Base-by-base conservation (phyloP, 2,329 filamentous ascomycete species). In the Botrytis medusae region DNA sequence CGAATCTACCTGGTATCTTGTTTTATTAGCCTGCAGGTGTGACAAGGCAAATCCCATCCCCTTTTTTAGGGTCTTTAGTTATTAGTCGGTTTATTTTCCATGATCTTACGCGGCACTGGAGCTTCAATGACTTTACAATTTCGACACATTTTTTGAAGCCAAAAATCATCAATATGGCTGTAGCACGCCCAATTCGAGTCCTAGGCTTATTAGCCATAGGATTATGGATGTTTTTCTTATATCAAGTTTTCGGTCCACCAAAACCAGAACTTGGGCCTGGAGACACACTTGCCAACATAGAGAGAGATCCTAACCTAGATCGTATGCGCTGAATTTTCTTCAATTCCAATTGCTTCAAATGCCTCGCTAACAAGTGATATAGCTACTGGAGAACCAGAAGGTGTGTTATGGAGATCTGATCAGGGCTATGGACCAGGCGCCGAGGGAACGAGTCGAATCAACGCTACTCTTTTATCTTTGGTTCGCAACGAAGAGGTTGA, bases 401-500 rank as follows among this genome's bases (percentile, higher is more conserved):
- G 93, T 70, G 85, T 88, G 22, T 85, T 98, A 77, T 90, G 88
- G 80, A 90, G 93, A 82, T 89, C 91, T 48, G 91, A 90, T 72
- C 86, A 93, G 77, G 91, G 92, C 79, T 98, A 98, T 83, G 89
- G 89, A 70, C 90, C 93, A 70, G 89, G 94, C 80, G 91, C 92
- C 79, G 85, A 88, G 69, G 89, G 94, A 75, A 93, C 92, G 70
- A 90, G 92, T 77, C 93, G 96, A 80, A 96, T 97, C 82, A 96
- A 97, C 82, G 96, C 96, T 74, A 98, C 96, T 6, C 87, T 99
- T 73, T 87, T 99, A 77, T 92, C 94, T 34, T 88, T 99, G 54
- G 96, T 99, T 72, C 91, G 96, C 75, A 99, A 99, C 80, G 90
- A 93, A 81, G 96, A 99, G 85, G 85, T 98, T 42, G 84, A 90